Conservation (phyloP, 2,329 filamentous ascomycete genomes). For the Trichophyton mentagrophytes region DNA sequence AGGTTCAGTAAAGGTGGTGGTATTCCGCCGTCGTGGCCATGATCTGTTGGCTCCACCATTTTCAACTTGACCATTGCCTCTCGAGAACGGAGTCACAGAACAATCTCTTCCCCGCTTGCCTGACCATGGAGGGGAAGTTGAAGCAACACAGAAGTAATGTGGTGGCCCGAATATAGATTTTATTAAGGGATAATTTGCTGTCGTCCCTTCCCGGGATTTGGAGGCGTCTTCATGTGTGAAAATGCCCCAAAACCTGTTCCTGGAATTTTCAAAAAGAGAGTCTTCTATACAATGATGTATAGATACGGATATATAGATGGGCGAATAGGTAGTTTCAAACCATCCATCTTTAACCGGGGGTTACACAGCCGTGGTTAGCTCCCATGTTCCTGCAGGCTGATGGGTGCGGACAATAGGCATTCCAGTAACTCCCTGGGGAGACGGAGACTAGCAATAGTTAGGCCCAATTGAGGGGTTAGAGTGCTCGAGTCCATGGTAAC, state of each 20-base stretch:
- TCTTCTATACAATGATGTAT: no score
- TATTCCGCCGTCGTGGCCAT: not conserved
- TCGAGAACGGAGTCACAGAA: not conserved
- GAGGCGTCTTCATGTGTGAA: not conserved
- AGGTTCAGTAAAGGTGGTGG: not conserved
- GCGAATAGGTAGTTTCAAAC: not conserved
- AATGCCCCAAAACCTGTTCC: not conserved
- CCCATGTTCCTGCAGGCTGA: not conserved
- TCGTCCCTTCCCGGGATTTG: not conserved
- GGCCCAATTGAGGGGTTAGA: not conserved
- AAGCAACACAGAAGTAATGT: conserved; percentile 2
- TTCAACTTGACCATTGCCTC: not conserved
- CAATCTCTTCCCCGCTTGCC: not conserved
- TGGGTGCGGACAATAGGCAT: conserved; percentile 1
- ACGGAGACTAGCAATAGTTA: not conserved
- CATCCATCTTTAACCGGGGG: not conserved
- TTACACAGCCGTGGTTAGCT: not conserved
- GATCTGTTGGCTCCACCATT: not conserved
- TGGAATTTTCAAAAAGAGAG: no score
- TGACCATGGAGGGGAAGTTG: not conserved
- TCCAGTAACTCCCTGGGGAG: not conserved
- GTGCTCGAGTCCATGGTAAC: not conserved
- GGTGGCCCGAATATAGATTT: not conserved
- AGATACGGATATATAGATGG: no score
- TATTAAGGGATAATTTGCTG: not conserved